Conservation (phyloP, 2,329 filamentous ascomycete species). For the Colletotrichum truncatum region DNA sequence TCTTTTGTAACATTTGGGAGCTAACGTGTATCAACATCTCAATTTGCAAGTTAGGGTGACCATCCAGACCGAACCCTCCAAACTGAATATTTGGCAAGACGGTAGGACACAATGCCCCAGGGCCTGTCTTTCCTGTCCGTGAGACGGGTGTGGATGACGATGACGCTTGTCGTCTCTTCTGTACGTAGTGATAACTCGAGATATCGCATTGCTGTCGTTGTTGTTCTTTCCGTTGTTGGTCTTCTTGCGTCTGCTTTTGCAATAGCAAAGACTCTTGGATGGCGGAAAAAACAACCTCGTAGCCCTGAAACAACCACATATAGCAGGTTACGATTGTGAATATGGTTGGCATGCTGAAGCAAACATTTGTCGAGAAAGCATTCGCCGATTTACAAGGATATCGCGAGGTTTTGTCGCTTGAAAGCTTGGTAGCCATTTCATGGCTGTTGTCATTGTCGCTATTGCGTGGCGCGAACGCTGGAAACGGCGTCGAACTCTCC, state of each 20-base stretch:
- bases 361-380: background rate
- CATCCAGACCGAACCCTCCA: background rate
- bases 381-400: no score
- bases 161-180: background rate
- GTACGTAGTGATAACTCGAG: no score
- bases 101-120: background rate
- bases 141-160: background rate
- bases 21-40: slow-evolving; percentile 8
- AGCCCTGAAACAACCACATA: slow-evolving; percentile 1
- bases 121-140: accelerated
- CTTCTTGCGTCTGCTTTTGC: background rate
- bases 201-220: background rate
- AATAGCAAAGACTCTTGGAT: background rate
- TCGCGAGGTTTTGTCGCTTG: background rate
- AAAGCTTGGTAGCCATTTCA: background rate
- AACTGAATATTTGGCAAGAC: background rate
- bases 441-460: background rate
- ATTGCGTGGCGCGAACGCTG: background rate
- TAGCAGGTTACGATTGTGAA: slow-evolving; percentile 10
- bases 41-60: background rate
- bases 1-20: background rate
- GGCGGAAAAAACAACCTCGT: background rate
- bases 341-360: background rate
- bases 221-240: background rate
- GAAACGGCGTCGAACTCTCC: background rate